phyloP scores from a whole-genome alignment of 805 yeast species.

The Candida namnaoensis region DNA sequence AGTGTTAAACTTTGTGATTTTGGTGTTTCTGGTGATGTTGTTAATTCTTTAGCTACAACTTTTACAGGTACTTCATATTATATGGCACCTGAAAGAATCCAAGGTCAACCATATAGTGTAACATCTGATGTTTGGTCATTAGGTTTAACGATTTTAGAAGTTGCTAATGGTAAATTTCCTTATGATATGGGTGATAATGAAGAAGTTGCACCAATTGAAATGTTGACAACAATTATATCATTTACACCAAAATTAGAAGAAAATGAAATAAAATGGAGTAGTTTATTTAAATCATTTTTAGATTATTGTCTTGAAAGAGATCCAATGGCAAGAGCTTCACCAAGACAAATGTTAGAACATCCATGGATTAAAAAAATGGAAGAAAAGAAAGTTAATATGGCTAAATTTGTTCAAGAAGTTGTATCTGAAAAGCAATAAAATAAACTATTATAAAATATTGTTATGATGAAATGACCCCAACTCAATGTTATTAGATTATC shows the following conservation, averaged over 20 bases:
- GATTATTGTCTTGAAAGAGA: constrained; percentile 76
- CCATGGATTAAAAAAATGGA: constrained; percentile 88
- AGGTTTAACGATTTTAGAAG: constrained; percentile 87
- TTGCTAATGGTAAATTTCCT: constrained; percentile 89
- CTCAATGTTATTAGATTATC: too few relatives aligned
- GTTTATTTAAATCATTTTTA: constrained; percentile 74
- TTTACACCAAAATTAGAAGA: constrained; percentile 81
- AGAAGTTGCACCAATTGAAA: constrained; percentile 77
- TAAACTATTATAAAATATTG: too few relatives aligned
- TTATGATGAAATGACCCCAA: too few relatives aligned
- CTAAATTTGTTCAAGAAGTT: constrained; percentile 56
- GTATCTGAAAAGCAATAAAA: constrained; percentile 43
- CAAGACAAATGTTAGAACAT: constrained; percentile 86
- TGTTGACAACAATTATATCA: constrained; percentile 71
- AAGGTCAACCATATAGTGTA: constrained; percentile 92
- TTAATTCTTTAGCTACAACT: constrained; percentile 89
- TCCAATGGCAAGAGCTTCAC: constrained; percentile 76
- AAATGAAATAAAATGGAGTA: constrained; percentile 73
- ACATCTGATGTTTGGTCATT: constrained; percentile 96
- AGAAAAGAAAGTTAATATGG: constrained; percentile 73
- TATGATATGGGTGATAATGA: constrained; percentile 28
- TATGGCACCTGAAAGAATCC: constrained; percentile 98
- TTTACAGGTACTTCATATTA: constrained; percentile 96
- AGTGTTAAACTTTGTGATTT: constrained; percentile 92
- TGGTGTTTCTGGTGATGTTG: constrained; percentile 97